Evolutionary conservation across 2,329 filamentous ascomycete species (phyloP).

Genomic region (Nannizziopsis arthrosporioides): DNA sequence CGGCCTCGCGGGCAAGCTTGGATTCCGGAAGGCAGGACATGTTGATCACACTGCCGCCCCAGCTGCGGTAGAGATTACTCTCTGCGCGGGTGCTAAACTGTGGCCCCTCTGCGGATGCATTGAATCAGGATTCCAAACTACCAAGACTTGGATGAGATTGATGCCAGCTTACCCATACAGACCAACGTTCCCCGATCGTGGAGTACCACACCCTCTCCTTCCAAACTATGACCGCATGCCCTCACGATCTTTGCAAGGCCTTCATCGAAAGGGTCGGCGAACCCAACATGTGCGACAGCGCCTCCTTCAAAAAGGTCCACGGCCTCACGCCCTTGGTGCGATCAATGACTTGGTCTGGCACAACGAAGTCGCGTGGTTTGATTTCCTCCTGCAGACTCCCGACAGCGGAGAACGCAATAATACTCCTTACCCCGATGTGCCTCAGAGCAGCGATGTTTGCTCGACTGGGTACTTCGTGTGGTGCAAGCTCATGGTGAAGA

Average conservation of each 20-base stretch:
- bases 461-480: constrained; percentile 85
- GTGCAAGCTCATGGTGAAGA: constrained; percentile 73
- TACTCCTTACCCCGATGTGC: constrained; percentile 72
- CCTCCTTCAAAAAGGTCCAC: constrained; percentile 82
- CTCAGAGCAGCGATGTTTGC: constrained; percentile 98
- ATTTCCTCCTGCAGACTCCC: constrained; percentile 86
- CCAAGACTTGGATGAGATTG: not conserved
- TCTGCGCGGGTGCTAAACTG: constrained; percentile 96
- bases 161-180: constrained; percentile 63
- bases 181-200: constrained; percentile 77
- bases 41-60: constrained; percentile 93
- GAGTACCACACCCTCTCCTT: constrained; percentile 71
- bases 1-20: constrained; percentile 90
- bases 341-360: constrained; percentile 94
- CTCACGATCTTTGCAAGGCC: constrained; percentile 64
- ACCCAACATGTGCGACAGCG: constrained; percentile 85
- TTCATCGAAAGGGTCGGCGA: constrained; percentile 88
- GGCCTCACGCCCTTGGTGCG: constrained; percentile 89
- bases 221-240: constrained; percentile 61
- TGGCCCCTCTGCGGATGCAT: constrained; percentile 60
- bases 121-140: not conserved
- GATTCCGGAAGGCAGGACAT: constrained; percentile 94
- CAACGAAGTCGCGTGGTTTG: constrained; percentile 88
- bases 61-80: constrained; percentile 84
- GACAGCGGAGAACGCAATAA: constrained; percentile 92